Conservation (phyloP, 768 basidiomycete genomes). For the Boletellus ananiceps region DNA sequence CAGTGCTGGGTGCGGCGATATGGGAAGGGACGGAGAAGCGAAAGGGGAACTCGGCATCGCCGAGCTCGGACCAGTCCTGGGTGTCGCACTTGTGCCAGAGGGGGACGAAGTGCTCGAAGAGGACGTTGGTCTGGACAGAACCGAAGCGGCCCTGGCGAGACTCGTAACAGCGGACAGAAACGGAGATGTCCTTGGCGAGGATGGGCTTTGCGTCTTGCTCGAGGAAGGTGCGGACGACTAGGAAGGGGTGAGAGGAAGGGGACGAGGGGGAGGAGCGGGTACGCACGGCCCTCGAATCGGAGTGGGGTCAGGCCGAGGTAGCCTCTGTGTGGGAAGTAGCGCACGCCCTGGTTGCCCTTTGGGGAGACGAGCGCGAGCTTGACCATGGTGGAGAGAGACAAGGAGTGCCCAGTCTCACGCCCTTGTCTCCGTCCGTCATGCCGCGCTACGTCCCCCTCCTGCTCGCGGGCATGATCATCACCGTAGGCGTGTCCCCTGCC, state of each 20-base stretch:
- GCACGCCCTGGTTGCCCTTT: slow-evolving; percentile 65
- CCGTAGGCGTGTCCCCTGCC: slow-evolving; percentile 39
- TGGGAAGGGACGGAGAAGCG: slow-evolving; percentile 62
- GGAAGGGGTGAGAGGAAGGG: slow-evolving; percentile 7
- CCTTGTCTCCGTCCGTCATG: slow-evolving; percentile 47
- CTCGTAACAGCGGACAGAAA: slow-evolving; percentile 85
- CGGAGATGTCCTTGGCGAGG: slow-evolving; percentile 57
- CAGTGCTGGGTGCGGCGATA: slow-evolving; percentile 61
- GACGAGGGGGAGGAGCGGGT: neutral
- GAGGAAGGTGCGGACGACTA: slow-evolving; percentile 65
- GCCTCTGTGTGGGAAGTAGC: slow-evolving; percentile 72
- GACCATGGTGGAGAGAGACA: slow-evolving; percentile 44
- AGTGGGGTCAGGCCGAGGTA: slow-evolving; percentile 79
- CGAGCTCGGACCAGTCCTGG: slow-evolving; percentile 57
- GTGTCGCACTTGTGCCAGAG: slow-evolving; percentile 65
- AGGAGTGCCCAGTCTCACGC: slow-evolving; percentile 3
- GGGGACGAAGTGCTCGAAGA: slow-evolving; percentile 61
- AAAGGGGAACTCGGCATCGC: slow-evolving; percentile 66
- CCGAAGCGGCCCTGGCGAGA: slow-evolving; percentile 60
- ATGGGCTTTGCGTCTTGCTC: slow-evolving; percentile 69
- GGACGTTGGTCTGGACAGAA: slow-evolving; percentile 53
- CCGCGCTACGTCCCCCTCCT: slow-evolving; percentile 72
- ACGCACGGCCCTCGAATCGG: slow-evolving; percentile 70
- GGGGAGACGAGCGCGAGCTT: slow-evolving; percentile 61
- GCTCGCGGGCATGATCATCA: slow-evolving; percentile 90